Evolutionary conservation across 2,329 filamentous ascomycete species (phyloP).

Genomic region (Arthrobotrys musiformis): DNA sequence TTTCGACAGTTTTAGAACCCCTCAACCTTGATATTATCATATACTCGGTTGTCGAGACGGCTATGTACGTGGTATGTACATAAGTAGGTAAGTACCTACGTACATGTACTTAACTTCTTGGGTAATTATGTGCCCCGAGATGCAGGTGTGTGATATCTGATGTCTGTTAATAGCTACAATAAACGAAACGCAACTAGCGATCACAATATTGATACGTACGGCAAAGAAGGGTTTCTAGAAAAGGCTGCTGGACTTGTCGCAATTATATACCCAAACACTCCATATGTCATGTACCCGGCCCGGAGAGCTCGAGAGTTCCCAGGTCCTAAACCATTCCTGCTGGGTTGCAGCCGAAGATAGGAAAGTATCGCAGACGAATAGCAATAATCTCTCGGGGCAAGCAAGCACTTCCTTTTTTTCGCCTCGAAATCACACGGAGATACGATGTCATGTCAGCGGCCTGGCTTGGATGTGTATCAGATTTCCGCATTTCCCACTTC

Average conservation of each 20-base stretch:
- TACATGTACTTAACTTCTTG: not conserved
- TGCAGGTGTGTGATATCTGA: conserved; percentile 10
- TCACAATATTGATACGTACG: not conserved
- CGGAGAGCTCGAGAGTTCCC: conserved; percentile 43
- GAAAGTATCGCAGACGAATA: conserved; percentile 45
- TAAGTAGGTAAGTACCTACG: not conserved
- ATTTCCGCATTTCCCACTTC: conserved; percentile 20
- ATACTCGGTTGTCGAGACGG: not conserved
- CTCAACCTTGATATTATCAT: not conserved
- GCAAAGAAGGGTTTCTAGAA: conserved; percentile 8
- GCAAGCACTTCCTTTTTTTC: conserved; percentile 34
- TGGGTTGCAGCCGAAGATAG: conserved; percentile 29
- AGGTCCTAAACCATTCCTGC: conserved; percentile 14
- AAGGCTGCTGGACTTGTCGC: conserved; percentile 22
- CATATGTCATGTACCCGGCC: conserved; percentile 9
- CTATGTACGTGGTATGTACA: not conserved
- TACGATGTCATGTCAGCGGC: conserved; percentile 6
- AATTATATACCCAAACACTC: conserved; percentile 28
- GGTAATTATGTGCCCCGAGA: conserved; percentile 7
- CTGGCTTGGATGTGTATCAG: conserved; percentile 38
- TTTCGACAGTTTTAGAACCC: not conserved
- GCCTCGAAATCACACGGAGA: conserved; percentile 20
- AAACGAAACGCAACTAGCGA: not conserved
- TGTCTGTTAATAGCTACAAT: conserved; percentile 3
- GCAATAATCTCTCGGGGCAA: conserved; percentile 55